phyloP scores from a whole-genome alignment of 495 filamentous ascomycete species.

The Immersiella caudata region DNA sequence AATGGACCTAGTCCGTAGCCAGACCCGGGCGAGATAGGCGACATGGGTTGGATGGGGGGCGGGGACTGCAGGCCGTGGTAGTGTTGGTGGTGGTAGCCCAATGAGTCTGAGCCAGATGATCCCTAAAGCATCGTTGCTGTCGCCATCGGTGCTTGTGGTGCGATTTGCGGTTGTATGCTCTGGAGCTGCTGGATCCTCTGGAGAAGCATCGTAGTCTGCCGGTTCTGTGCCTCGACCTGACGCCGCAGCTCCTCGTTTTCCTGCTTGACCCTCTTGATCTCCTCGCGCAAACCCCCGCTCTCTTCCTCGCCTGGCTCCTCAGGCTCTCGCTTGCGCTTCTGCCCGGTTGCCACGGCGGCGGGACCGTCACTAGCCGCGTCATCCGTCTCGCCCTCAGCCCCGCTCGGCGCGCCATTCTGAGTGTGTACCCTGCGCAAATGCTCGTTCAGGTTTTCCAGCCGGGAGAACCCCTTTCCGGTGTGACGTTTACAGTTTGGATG shows the following conservation, averaged over 20 bases:
- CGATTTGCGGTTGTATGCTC: slow-evolving; percentile 5
- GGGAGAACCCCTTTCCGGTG: slow-evolving; percentile 75
- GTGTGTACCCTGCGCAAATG: slow-evolving; percentile 81
- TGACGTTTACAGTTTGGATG: slow-evolving; percentile 79
- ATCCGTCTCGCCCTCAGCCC: slow-evolving; percentile 33
- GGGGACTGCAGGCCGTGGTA: neutral
- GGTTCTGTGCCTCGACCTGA: slow-evolving; percentile 37
- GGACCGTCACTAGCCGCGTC: slow-evolving; percentile 38
- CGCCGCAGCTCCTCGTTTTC: slow-evolving; percentile 43
- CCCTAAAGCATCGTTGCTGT: slow-evolving; percentile 30
- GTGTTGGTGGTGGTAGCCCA: slow-evolving; percentile 8
- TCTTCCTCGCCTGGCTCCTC: slow-evolving; percentile 16
- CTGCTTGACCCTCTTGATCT: slow-evolving; percentile 41
- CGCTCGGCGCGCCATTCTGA: slow-evolving; percentile 31
- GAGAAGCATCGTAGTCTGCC: slow-evolving; percentile 35
- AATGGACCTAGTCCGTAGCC: neutral
- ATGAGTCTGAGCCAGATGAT: neutral
- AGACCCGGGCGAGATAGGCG: neutral
- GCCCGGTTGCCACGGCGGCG: slow-evolving; percentile 20
- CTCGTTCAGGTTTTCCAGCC: slow-evolving; percentile 86
- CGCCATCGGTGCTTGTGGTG: slow-evolving; percentile 21
- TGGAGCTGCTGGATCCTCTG: slow-evolving; percentile 24
- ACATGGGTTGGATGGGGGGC: neutral
- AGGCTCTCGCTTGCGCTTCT: slow-evolving; percentile 44
- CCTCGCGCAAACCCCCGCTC: slow-evolving; percentile 41